These are phyloP conservation scores for Hygrocybe punicea DNA, from an alignment of 768 basidiomycete species.

Conservation along the genomic window DNA sequence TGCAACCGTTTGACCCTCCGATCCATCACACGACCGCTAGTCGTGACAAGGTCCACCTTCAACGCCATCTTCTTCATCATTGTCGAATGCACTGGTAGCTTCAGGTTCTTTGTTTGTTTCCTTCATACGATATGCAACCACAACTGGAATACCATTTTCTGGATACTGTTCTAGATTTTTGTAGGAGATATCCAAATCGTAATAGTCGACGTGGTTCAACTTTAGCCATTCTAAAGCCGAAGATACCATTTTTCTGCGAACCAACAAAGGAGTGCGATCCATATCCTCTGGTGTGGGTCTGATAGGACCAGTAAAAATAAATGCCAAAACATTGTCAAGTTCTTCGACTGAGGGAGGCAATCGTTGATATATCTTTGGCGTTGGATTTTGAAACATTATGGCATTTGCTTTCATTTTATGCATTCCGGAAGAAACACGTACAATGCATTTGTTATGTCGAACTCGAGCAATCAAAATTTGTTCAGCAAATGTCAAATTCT, in stretches of 20 bases:
- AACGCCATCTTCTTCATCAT: conserved; percentile 21
- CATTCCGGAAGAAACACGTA: conserved; percentile 21
- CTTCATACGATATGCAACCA: conserved; percentile 21
- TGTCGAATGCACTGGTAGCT: conserved; percentile 10
- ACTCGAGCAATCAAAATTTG: conserved; percentile 6
- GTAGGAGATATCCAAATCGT: conserved; percentile 29
- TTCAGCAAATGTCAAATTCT: conserved; percentile 4
- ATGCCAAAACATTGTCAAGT: conserved; percentile 31
- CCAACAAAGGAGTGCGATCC: conserved; percentile 30
- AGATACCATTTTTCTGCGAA: conserved; percentile 20
- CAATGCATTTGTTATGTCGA: conserved; percentile 29
- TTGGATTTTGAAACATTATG: conserved; percentile 28
- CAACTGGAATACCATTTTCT: conserved; percentile 9
- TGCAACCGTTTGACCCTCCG: no score
- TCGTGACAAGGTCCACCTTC: conserved; percentile 21
- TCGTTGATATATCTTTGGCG: conserved; percentile 27
- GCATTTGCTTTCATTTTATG: conserved; percentile 12
- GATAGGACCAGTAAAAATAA: conserved; percentile 30
- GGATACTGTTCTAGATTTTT: conserved; percentile 25
- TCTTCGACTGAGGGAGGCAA: conserved; percentile 33
- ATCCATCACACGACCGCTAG: no score
- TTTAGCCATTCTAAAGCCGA: conserved; percentile 35
- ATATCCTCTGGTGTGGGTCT: conserved; percentile 28
- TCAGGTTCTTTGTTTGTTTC: conserved; percentile 7
- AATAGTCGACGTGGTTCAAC: conserved; percentile 33